Percentiles rank a stretch among this genome's conserved stretches.
These are phyloP conservation scores for Phytophthora meadii DNA, from an alignment of 352 stramenopile genomes.

Conservation along the genomic window DNA sequence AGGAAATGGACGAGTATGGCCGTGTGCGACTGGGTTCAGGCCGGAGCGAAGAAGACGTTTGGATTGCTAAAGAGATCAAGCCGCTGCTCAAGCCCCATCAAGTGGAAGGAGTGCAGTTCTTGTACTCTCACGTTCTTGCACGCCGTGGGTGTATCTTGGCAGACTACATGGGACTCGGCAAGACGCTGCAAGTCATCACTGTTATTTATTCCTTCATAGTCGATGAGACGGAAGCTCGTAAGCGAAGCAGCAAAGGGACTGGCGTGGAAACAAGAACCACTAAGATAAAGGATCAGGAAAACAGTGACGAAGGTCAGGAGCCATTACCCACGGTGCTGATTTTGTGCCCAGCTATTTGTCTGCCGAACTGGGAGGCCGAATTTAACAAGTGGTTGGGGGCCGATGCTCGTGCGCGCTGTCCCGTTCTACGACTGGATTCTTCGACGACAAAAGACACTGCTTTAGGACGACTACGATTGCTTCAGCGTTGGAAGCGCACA, in stretches of 20 bases:
- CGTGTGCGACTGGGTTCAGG: conserved; percentile 53
- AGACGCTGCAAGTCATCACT: conserved; percentile 89
- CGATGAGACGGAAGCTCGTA: conserved; percentile 45
- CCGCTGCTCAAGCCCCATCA: conserved; percentile 82
- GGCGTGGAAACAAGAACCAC: background rate
- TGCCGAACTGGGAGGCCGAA: conserved; percentile 98
- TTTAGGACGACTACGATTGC: conserved; percentile 53
- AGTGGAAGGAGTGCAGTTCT: conserved; percentile 72
- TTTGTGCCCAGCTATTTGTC: conserved; percentile 95
- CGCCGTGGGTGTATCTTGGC: conserved; percentile 85
- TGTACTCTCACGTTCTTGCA: conserved; percentile 60
- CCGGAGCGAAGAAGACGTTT: conserved; percentile 36
- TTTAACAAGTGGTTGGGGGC: conserved; percentile 96
- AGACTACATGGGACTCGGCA: conserved; percentile 92
- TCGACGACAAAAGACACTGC: conserved; percentile 62
- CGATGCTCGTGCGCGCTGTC: conserved; percentile 61
- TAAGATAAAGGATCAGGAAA: conserved; percentile 1
- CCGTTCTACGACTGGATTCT: conserved; percentile 70
- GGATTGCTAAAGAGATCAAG: conserved; percentile 83
- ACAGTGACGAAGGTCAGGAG: conserved; percentile 5
- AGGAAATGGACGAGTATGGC: conserved; percentile 57
- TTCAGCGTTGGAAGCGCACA: conserved; percentile 77
- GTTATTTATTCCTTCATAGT: conserved; percentile 85
- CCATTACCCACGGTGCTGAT: conserved; percentile 81
- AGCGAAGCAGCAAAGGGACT: conserved; percentile 6